Evolutionary conservation across 495 filamentous ascomycete species (phyloP), one percentile per base, ranked within the genome.

Genomic region (Usnea hakonensis): DNA sequence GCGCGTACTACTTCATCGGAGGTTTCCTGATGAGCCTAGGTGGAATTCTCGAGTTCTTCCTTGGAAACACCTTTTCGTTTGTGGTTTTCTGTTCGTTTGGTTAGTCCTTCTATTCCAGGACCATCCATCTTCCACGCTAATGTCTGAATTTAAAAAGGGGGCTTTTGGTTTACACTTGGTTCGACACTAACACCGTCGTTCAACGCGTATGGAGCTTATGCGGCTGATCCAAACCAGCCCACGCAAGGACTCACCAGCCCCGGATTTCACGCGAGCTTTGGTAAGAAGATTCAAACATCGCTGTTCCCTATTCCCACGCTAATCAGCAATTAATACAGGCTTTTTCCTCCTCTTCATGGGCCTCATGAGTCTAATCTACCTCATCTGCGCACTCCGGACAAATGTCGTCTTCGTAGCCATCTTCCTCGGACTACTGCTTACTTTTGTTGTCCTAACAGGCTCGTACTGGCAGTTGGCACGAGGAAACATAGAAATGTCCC

Each of bases 21-120:
- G 65, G 65, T 7, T 68, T 90, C 13, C 76, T 89, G 4, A 85
- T 88, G 77, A 73, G 85, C 28, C 61, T 89, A 0, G 84, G 83
- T 6, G 82, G 78, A 14, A 61, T 90, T 36, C 80, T 88, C 17
- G 87, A 90, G 66, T 88, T 84, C 74, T 75, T 90, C 65, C 76
- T 90, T 9, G 87, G 87, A 33, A 89, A 90, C 71, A 90, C 87
- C 0, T 91, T 90, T 23, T 78, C 81, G 7, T 81, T 79, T 52
- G 80, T 86, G 21, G 85, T 87, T 56, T 87, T 85, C 68, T 72
- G 67, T 36, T 72, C 73, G n/a, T 86, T 80, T 68, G 77, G 68
- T 55, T 13, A 32, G 26, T 32, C 5, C 28, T 50, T 50, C 38
- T 41, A 11, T 14, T 36, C 30, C 13, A 11, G 13, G 13, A 50